Base-by-base conservation (phyloP, 768 basidiomycete genomes). In the Rhizopogon salebrosus region DNA sequence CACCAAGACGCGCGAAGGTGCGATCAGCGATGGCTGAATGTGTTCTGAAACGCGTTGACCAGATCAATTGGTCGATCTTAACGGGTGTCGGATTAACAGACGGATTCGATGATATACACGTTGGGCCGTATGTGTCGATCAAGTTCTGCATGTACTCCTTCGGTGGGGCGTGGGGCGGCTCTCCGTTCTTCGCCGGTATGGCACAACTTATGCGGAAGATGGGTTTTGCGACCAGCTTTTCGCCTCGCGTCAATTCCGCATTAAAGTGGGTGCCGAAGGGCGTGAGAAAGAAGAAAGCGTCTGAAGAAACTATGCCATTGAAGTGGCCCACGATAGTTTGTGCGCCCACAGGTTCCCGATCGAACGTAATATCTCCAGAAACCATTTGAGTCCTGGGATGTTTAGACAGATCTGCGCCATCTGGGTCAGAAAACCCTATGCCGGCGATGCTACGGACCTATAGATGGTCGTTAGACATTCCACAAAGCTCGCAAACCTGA, bases 361-460 rank as follows among this genome's bases (percentile, higher is more conserved):
- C 48, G 55, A 80, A 70, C 0, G 62, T 69, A 41, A 81, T 68
- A 57, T 80, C 80, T 2, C 76, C 80, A 52, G 79, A 60, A 26
- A 75, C 60, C 65, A 79, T 68, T 40, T 77, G 75, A 1, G 64
- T 52, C 9, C 75, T 56, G 23, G 61, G 49, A 7, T 14, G 4
- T 1, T 57, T 41, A 11, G 63, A 62, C 22, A 58, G 54, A 3
- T 51, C n/a, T 3, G 57, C 52, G 23, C 66, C 64, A 27, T 71
- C 61, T 3, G 79, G 79, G 55, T 81, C 77, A 1, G 60, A 57
- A 63, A 79, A 80, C 16, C 64, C 63, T 41, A 81, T 71, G 0
- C 72, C 72, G 2, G 70, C 62, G 36, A 68, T 52, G 20, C 70
- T 59, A 41, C 80, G 78, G 20, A 81, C 59, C 79, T 82, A 49